phyloP scores from a whole-genome alignment of 169 alveolate genomes.

The Plasmodium berghei region DNA sequence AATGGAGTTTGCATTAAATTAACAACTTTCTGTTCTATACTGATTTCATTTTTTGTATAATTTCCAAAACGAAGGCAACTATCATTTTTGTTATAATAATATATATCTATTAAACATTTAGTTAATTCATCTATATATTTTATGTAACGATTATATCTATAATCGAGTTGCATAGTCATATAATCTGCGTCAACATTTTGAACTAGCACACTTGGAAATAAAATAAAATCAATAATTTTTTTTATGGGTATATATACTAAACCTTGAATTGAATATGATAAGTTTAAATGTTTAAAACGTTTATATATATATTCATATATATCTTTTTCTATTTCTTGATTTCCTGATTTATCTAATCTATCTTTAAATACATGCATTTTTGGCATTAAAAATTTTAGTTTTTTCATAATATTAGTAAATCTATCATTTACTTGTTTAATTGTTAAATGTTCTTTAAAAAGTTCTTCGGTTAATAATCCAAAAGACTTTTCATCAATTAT shows the following conservation, averaged over 20 bases:
- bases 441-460: slow-evolving; percentile 9
- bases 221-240: slow-evolving; percentile 5
- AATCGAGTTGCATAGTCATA: background rate
- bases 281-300: slow-evolving; percentile 1
- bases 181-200: slow-evolving; percentile 11
- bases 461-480: background rate
- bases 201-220: background rate
- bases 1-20: slow-evolving; percentile 42
- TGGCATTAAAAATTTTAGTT: background rate
- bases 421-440: slow-evolving; percentile 1
- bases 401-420: slow-evolving; percentile 13
- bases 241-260: slow-evolving; percentile 9
- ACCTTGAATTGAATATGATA: slow-evolving; percentile 28
- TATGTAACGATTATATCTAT: slow-evolving; percentile 6
- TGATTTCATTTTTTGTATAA: slow-evolving; percentile 6
- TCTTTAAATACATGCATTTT: slow-evolving; percentile 15
- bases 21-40: slow-evolving; percentile 16
- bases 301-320: slow-evolving; percentile 35
- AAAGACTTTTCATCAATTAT: slow-evolving; percentile 29
- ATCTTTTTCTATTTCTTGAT: background rate
- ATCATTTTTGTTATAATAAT: slow-evolving; percentile 14
- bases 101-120: slow-evolving; percentile 31
- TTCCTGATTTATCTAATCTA: background rate
- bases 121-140: slow-evolving; percentile 2
- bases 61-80: slow-evolving; percentile 19